Conservation (phyloP, 148 eudicot species). For the Amaranthus palmeri region DNA sequence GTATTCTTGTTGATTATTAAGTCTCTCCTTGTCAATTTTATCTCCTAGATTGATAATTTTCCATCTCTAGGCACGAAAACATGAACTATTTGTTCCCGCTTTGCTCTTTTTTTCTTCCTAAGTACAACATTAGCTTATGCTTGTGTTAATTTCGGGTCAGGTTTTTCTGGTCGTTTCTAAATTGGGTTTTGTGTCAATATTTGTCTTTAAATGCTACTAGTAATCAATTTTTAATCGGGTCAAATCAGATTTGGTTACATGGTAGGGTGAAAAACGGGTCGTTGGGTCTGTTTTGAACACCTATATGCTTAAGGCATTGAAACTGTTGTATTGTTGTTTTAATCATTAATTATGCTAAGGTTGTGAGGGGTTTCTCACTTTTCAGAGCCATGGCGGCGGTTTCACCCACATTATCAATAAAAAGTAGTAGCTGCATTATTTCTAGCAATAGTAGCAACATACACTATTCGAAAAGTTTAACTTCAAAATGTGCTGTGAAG, state of each 20-base stretch:
- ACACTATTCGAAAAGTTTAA: conserved; percentile 1
- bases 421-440: conserved; percentile 26
- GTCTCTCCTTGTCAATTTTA: background rate
- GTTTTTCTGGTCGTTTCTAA: too few species aligned
- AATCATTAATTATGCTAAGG: background rate
- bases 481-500: conserved; percentile 14
- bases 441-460: conserved; percentile 19
- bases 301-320: too few species aligned
- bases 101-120: background rate
- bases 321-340: background rate
- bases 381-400: conserved; percentile 43
- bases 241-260: too few species aligned
- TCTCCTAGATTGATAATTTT: too few species aligned
- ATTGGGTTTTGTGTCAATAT: too few species aligned
- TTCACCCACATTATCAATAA: conserved; percentile 31
- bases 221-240: too few species aligned
- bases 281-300: too few species aligned
- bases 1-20: background rate
- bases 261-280: too few species aligned
- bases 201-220: too few species aligned
- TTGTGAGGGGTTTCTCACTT: conserved; percentile 5
- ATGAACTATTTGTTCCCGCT: background rate
- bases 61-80: too few species aligned
- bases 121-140: background rate
- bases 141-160: too few species aligned